These are phyloP conservation scores for Sporisorium scitamineum DNA, from an alignment of 1,284 basidiomycete species.

Conservation along the genomic window DNA sequence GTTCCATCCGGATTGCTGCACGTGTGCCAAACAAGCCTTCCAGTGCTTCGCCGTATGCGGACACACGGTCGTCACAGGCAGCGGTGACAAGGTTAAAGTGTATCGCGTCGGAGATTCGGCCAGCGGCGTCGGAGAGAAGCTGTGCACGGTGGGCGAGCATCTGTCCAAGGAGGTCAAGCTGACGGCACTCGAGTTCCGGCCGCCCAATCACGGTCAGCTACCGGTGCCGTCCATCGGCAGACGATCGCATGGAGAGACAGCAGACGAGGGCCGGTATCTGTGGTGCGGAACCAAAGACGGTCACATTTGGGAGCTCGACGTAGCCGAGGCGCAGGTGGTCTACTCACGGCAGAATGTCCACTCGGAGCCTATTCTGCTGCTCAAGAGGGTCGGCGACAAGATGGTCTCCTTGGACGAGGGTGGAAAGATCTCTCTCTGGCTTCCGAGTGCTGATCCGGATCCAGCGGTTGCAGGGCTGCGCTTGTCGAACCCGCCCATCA, in stretches of 20 bases:
- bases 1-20: constrained; percentile 46
- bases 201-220: constrained; percentile 36
- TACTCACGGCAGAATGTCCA: constrained; percentile 53
- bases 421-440: constrained; percentile 66
- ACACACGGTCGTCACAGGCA: constrained; percentile 49
- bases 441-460: constrained; percentile 37
- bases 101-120: constrained; percentile 55
- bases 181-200: constrained; percentile 50
- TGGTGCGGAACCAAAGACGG: constrained; percentile 66
- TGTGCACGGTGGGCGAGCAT: constrained; percentile 53
- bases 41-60: constrained; percentile 53
- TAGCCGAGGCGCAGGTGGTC: constrained; percentile 44
- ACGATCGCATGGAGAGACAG: constrained; percentile 42
- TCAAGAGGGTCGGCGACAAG: constrained; percentile 55
- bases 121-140: constrained; percentile 40
- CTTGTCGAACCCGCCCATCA: constrained; percentile 56
- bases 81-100: constrained; percentile 57
- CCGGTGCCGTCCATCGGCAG: constrained; percentile 25
- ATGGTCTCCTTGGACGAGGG: constrained; percentile 65
- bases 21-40: constrained; percentile 34
- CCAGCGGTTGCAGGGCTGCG: constrained; percentile 33
- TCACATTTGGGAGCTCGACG: constrained; percentile 63
- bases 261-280: constrained; percentile 56
- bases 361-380: constrained; percentile 51
- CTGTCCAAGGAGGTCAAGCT: constrained; percentile 54